Base-by-base conservation (phyloP, 345 rosid species). In the Aethionema arabicum region DNA sequence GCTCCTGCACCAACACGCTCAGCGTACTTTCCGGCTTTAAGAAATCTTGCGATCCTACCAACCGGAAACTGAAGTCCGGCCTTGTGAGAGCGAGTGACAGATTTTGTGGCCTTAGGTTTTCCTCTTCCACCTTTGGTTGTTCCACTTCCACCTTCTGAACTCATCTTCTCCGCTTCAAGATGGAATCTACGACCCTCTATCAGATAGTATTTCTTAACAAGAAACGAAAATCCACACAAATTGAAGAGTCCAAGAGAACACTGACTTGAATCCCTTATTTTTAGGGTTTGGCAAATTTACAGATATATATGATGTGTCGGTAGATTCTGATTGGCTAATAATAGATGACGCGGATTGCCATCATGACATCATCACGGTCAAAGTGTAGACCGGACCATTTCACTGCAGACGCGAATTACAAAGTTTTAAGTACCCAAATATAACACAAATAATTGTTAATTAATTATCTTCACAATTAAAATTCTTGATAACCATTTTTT, bases 31-130 rank as follows among this genome's bases (percentile, higher is more conserved):
- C 86, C 95, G 6, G 79, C 82, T 59, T 84, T 84, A 13, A 86
- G 81, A 59, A 80, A 86, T 39, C 95, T 80, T 4, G 90, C 90
- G 56, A 84, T 74, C 16, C 95, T 74, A 5, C 88, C 88, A 0
- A 87, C 86, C 0, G 89, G 89, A 11, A 87, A 85, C 59, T 85
- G 90, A 52, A 88, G 78, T 6, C 91, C 91, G 11, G 90, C 91
- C 48, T 85, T 88, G 2, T 66, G 69, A 0, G 96, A 88, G 15
- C 86, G 57, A 46, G 83, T 75, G 11, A 85, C 92, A 0, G 91
- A 79, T 61, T 84, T 84, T 1, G 83, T 40, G 6, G 74, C 52
- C 63, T 77, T 80, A 5, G 85, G 70, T 65, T 75, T 80, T 65
- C 87, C 77, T 32, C 77, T 62, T 3, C 73, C 77, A 0, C 77